Evolutionary conservation across 257 asterid species (phyloP).

Genomic region (Parsonsia alboflavescens): DNA sequence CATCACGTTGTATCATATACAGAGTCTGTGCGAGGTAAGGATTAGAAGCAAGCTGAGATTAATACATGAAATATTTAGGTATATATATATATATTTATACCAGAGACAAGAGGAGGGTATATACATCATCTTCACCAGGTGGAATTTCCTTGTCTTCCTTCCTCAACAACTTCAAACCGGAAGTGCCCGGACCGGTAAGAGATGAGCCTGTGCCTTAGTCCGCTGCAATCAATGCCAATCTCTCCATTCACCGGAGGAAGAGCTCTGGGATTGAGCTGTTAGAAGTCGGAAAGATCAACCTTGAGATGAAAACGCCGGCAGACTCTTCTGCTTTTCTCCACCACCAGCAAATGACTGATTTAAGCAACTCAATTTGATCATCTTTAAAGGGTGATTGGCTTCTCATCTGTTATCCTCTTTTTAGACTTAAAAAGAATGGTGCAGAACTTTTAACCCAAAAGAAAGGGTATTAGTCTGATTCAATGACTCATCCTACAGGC

Average conservation of each 20-base stretch:
- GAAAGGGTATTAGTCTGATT: not conserved
- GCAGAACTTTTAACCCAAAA: not conserved
- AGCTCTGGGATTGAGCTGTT: constrained; percentile 48
- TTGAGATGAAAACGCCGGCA: constrained; percentile 49
- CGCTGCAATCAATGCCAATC: constrained; percentile 50
- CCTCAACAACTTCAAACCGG: constrained; percentile 55
- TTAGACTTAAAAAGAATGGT: not conserved
- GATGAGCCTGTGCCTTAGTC: constrained; percentile 49
- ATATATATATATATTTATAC: too few relatives aligned
- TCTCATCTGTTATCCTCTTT: constrained; percentile 25
- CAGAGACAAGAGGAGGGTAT: too few relatives aligned
- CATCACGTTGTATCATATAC: too few relatives aligned
- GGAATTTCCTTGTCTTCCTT: constrained; percentile 50
- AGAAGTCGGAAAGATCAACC: constrained; percentile 35
- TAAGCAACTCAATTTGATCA: constrained; percentile 36
- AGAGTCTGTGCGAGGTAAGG: too few relatives aligned
- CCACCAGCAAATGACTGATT: constrained; percentile 52
- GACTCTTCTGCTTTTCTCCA: constrained; percentile 40
- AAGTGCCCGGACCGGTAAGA: constrained; percentile 59
- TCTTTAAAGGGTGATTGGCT: constrained; percentile 33
- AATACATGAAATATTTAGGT: too few relatives aligned
- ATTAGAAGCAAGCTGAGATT: constrained; percentile 17
- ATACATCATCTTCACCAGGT: constrained; percentile 59
- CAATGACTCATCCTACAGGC: not conserved
- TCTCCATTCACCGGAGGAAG: constrained; percentile 61